These are phyloP conservation scores for Rossbeevera mucosa DNA, from an alignment of 768 basidiomycete species.

Conservation along the genomic window DNA sequence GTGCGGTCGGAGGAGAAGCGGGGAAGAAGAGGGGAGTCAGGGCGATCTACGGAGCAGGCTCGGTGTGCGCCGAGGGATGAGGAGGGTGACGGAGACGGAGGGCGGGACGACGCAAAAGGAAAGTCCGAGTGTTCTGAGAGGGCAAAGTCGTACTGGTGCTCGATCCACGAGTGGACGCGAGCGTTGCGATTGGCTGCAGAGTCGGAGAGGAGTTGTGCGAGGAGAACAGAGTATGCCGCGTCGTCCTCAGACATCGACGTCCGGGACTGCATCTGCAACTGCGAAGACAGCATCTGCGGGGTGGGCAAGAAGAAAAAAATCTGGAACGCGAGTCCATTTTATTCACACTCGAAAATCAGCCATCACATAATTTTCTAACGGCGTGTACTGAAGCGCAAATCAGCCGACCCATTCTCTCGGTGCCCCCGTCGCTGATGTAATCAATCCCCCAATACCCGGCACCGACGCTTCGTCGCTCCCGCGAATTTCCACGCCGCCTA, in stretches of 20 bases:
- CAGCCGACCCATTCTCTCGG: slow-evolving; percentile 16
- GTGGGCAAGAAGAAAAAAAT: neutral
- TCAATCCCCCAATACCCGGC: neutral
- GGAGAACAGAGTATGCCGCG: slow-evolving; percentile 26
- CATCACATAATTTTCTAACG: slow-evolving; percentile 6
- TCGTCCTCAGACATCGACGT: slow-evolving; percentile 30
- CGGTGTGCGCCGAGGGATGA: slow-evolving; percentile 31
- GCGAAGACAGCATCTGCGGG: slow-evolving; percentile 5
- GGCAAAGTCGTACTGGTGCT: slow-evolving; percentile 35
- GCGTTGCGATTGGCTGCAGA: slow-evolving; percentile 22
- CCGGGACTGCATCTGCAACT: neutral
- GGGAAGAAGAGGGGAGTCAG: slow-evolving; percentile 30
- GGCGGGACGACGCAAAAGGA: slow-evolving; percentile 7
- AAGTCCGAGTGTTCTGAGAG: slow-evolving; percentile 21
- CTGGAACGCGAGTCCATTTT: slow-evolving; percentile 16
- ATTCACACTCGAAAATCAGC: slow-evolving; percentile 17
- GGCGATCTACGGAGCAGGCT: slow-evolving; percentile 19
- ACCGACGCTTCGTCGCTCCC: neutral
- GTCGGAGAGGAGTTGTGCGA: slow-evolving; percentile 26
- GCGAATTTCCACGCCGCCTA: neutral
- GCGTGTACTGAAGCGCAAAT: slow-evolving; percentile 12
- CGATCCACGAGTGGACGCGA: slow-evolving; percentile 32
- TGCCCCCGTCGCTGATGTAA: slow-evolving; percentile 15
- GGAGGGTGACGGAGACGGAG: slow-evolving; percentile 27
- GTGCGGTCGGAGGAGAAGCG: slow-evolving; percentile 22